Conservation (phyloP, 345 rosid species). For the Arabidopsis suecica region DNA sequence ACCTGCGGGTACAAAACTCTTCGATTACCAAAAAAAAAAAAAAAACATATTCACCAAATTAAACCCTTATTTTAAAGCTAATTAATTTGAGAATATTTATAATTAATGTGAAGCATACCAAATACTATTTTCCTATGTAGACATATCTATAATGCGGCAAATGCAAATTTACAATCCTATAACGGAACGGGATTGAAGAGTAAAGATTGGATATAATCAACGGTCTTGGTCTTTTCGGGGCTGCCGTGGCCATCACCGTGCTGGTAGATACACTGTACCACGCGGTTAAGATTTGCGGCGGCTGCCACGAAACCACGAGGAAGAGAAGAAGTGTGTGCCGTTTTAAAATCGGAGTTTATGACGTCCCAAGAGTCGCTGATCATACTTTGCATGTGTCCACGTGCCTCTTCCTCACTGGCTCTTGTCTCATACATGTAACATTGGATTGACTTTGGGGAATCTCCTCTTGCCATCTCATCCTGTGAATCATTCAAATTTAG, state of each 20-base stretch:
- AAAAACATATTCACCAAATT: too few relatives aligned
- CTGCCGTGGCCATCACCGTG: conserved; percentile 49
- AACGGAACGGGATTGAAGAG: conserved; percentile 18
- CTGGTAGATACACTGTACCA: conserved; percentile 41
- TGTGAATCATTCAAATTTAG: not conserved
- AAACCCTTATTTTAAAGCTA: too few relatives aligned
- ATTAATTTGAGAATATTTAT: too few relatives aligned
- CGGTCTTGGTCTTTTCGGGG: conserved; percentile 29
- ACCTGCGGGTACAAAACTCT: too few relatives aligned
- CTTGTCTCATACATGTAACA: conserved; percentile 48
- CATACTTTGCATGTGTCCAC: conserved; percentile 24
- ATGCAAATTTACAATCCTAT: conserved; percentile 8
- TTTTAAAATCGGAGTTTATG: conserved; percentile 23
- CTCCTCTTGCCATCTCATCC: conserved; percentile 48
- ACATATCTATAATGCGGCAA: not conserved
- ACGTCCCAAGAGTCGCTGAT: conserved; percentile 31
- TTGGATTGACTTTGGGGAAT: conserved; percentile 45
- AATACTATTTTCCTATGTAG: not conserved
- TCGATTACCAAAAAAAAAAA: too few relatives aligned
- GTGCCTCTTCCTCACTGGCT: conserved; percentile 39
- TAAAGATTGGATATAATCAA: conserved; percentile 22
- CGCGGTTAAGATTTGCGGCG: conserved; percentile 40
- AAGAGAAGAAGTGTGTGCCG: conserved; percentile 24
- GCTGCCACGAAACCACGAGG: conserved; percentile 15
- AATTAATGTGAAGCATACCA: not conserved